These are phyloP conservation scores for Phytophthora lateralis DNA, from an alignment of 352 stramenopile genomes.

Conservation along the genomic window DNA sequence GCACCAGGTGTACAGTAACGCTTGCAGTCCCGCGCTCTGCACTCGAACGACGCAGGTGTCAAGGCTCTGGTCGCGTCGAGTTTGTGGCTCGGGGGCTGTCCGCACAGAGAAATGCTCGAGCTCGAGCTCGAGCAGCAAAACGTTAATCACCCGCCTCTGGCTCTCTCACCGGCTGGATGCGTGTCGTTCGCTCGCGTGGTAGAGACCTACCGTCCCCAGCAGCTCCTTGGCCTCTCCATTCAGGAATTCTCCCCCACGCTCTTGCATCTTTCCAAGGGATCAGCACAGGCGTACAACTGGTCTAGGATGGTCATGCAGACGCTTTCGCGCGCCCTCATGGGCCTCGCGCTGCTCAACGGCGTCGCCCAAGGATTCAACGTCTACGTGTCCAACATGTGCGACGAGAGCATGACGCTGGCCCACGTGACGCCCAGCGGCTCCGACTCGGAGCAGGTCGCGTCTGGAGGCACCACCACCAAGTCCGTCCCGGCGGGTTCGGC, in stretches of 20 bases:
- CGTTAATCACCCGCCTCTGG: slow-evolving; percentile 20
- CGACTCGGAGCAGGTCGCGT: slow-evolving; percentile 31
- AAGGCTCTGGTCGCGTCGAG: slow-evolving; percentile 18
- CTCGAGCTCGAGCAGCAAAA: slow-evolving; percentile 34
- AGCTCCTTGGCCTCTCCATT: slow-evolving; percentile 22
- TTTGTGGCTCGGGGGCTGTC: slow-evolving; percentile 15
- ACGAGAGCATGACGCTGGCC: slow-evolving; percentile 49
- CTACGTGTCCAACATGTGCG: slow-evolving; percentile 67
- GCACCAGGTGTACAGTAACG: slow-evolving; percentile 9
- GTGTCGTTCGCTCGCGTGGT: slow-evolving; percentile 31
- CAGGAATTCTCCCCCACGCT: slow-evolving; percentile 40
- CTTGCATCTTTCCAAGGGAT: slow-evolving; percentile 29
- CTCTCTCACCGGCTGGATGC: slow-evolving; percentile 34
- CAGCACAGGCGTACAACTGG: slow-evolving; percentile 23
- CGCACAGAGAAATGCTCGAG: slow-evolving; percentile 21
- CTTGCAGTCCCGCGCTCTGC: slow-evolving; percentile 26
- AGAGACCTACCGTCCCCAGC: slow-evolving; percentile 16
- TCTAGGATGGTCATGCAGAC: slow-evolving; percentile 42
- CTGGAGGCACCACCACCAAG: slow-evolving; percentile 40
- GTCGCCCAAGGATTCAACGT: slow-evolving; percentile 46
- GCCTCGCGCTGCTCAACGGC: slow-evolving; percentile 37
- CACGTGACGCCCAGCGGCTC: slow-evolving; percentile 39
- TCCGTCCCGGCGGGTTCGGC: slow-evolving; percentile 36
- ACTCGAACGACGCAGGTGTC: slow-evolving; percentile 22
- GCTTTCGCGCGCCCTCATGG: slow-evolving; percentile 33